Conservation (phyloP, 768 basidiomycete species). For the Termitomyces bulborhizus region DNA sequence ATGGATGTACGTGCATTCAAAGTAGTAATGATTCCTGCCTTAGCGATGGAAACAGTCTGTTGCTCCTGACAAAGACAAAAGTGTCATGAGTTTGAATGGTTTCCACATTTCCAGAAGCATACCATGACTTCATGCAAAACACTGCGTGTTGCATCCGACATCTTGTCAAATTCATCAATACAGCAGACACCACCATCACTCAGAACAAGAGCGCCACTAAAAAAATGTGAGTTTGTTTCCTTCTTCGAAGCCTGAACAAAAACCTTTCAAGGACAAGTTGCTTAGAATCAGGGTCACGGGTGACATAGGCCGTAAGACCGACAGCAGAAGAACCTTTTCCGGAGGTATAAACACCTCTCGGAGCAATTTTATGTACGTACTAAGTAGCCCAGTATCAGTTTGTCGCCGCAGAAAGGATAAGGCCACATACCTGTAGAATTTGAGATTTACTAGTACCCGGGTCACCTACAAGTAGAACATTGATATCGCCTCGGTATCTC, state of each 20-base stretch:
- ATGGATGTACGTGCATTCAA: slow-evolving; percentile 98
- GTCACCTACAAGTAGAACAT: slow-evolving; percentile 94
- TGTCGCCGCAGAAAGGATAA: neutral
- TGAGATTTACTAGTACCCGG: slow-evolving; percentile 97
- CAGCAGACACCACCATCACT: slow-evolving; percentile 98
- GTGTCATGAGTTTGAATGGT: neutral
- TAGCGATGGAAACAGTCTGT: slow-evolving; percentile 99
- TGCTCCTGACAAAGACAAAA: slow-evolving; percentile 62
- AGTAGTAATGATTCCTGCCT: slow-evolving; percentile 98
- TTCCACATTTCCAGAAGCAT: neutral
- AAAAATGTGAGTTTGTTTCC: neutral
- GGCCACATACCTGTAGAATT: slow-evolving; percentile 68
- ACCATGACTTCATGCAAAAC: slow-evolving; percentile 99
- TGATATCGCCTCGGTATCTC: slow-evolving; percentile 96
- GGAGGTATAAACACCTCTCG: slow-evolving; percentile 94
- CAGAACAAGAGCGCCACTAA: slow-evolving; percentile 86
- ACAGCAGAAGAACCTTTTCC: slow-evolving; percentile 99
- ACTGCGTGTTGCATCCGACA: slow-evolving; percentile 96
- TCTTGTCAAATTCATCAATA: slow-evolving; percentile 99
- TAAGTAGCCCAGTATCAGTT: slow-evolving; percentile 21
- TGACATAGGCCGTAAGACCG: slow-evolving; percentile 97
- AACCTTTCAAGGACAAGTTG: slow-evolving; percentile 96
- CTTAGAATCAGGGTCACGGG: slow-evolving; percentile 96
- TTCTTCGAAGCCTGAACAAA: neutral
- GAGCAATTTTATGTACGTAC: slow-evolving; percentile 99